Evolutionary conservation across 768 basidiomycete genomes (phyloP).

Genomic region (Daedaleopsis sinensis): DNA sequence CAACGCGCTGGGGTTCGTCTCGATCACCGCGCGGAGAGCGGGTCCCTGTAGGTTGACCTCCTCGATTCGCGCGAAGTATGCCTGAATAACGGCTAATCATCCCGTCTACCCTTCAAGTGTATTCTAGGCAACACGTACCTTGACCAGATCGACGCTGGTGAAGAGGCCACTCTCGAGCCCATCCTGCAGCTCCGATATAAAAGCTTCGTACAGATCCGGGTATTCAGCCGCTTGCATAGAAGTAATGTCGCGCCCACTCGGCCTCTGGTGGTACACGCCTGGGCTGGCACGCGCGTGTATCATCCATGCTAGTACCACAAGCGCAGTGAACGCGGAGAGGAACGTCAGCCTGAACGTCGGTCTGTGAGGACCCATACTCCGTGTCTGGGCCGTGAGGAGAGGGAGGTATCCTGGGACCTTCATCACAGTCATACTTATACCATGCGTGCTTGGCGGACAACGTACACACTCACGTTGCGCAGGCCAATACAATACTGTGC

Average conservation of each 20-base stretch:
- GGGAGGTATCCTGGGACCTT: no score
- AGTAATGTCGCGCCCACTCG: neutral
- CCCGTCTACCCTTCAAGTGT: neutral
- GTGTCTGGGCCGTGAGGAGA: no score
- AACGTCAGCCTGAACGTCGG: neutral
- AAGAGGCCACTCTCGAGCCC: conserved; percentile 54
- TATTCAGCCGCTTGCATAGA: neutral
- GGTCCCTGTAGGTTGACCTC: conserved; percentile 68
- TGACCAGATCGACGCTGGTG: conserved; percentile 62
- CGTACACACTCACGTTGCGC: no score
- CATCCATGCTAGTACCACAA: neutral
- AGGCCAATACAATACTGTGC: no score
- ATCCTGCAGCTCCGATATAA: conserved; percentile 48
- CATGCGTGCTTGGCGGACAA: no score
- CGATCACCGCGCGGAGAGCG: conserved; percentile 58
- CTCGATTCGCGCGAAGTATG: conserved; percentile 67
- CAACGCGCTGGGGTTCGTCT: conserved; percentile 57
- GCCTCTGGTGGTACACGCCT: neutral
- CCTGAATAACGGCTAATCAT: conserved; percentile 36
- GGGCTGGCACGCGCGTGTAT: neutral
- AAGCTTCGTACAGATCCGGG: conserved; percentile 65
- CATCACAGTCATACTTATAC: no score
- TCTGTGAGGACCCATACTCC: neutral
- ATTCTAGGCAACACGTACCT: conserved; percentile 36
- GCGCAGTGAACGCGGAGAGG: neutral